Evolutionary conservation across 1,284 basidiomycete species (phyloP), one percentile per base, ranked within the genome.

Genomic region (Erythrobasidium hasegawianum): DNA sequence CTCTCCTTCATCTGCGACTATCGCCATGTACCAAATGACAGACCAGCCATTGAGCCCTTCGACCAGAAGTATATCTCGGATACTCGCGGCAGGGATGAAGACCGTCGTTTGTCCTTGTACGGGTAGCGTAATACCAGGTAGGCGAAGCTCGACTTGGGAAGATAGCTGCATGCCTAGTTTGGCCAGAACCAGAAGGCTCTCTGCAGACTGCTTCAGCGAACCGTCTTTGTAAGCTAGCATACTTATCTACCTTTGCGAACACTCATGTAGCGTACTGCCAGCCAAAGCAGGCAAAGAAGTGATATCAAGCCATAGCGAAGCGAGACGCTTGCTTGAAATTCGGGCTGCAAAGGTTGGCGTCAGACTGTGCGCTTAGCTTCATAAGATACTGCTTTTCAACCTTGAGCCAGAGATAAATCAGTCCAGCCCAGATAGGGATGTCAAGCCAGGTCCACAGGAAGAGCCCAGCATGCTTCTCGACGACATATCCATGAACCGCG

Each of bases 21-120:
- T 53, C 13, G 27, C 62, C 5, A 65, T 29, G 52, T 65, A 65
- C 55, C 56, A 65, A 8, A 65, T 58, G 41, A 65, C 29, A 18
- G 62, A 39, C 62, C 62, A 65, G 8, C 62, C 62, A 41, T 58
- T 24, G 43, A 65, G 49, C 0, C 62, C 62, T 57, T 65, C 62
- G 0, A 65, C 45, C 13, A 65, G 38, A 10, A 65, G 26, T 22
- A 65, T 53, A 20, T 65, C 62, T 27, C 57, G 41, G 20, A 65
- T 43, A 7, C n/a, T 58, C 9, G 43, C 18, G 16, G 26, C 24
- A 18, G 62, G 62, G 20, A 57, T 52, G 22, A 65, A 65, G 27
- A 29, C 8, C 47, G 43, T 65, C 9, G 20, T 20, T 4, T n/a
- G 33, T 7, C 55, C 43, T 3, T 40, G 22, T 14, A 65, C 8